A percentile compares a stretch with the other conserved stretches of the same genome.
Conservation (phyloP, 2,329 filamentous ascomycete genomes). For the Ophiostoma tasmaniense region DNA sequence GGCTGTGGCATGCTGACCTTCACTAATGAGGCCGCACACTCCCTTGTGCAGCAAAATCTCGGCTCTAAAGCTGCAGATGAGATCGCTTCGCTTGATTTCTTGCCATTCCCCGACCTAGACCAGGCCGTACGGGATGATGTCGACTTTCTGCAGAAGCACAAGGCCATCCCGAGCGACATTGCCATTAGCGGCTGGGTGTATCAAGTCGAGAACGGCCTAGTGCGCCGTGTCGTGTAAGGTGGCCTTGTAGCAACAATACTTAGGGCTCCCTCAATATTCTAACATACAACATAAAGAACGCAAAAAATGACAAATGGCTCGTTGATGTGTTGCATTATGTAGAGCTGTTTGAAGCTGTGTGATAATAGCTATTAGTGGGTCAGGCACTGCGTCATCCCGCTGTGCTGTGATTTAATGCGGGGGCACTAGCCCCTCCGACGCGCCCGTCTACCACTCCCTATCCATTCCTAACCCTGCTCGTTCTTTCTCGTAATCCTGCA, state of each 20-base stretch:
- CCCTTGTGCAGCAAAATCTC: slow-evolving; percentile 49
- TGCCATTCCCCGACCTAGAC: slow-evolving; percentile 57
- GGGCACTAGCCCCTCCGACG: not conserved
- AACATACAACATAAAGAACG: too few relatives aligned
- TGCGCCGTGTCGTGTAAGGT: slow-evolving; percentile 13
- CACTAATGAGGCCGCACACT: slow-evolving; percentile 46
- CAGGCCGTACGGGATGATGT: slow-evolving; percentile 60
- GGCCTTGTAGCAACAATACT: not conserved
- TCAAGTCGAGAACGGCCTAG: slow-evolving; percentile 18
- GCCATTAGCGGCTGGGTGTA: slow-evolving; percentile 60
- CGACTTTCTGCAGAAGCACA: slow-evolving; percentile 48
- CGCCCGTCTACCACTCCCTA: not conserved
- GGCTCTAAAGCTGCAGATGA: slow-evolving; percentile 41
- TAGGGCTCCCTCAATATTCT: too few relatives aligned
- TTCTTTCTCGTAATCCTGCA: not conserved
- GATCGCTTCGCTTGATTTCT: slow-evolving; percentile 43
- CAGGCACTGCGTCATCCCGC: not conserved
- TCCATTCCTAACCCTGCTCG: not conserved
- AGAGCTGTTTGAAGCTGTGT: not conserved
- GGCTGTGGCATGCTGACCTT: slow-evolving; percentile 70
- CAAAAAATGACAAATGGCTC: not conserved
- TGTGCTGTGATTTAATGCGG: not conserved
- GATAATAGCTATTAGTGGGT: not conserved
- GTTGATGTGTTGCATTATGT: not conserved
- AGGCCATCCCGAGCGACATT: slow-evolving; percentile 51